Percentiles rank a stretch among this genome's conserved stretches.
Evolutionary conservation across 768 basidiomycete species (phyloP).

Genomic region (Trametes gibbosa): DNA sequence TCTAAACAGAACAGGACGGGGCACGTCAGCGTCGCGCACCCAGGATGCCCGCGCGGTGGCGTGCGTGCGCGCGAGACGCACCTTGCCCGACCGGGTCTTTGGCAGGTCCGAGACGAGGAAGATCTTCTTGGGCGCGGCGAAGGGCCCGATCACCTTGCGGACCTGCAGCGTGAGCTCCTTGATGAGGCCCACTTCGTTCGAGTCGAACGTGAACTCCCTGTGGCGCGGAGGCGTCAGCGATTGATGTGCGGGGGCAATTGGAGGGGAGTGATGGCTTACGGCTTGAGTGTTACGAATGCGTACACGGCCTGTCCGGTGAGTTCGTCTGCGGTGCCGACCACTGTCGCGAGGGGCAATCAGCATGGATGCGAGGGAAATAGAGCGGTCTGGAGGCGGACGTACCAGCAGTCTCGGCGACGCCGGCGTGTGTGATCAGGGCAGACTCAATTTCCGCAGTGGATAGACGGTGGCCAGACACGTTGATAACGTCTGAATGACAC

Average conservation of each 20-base stretch:
- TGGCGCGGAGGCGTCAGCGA: not conserved
- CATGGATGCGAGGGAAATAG: not conserved
- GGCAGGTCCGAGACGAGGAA: conserved; percentile 81
- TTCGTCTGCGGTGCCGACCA: conserved; percentile 84
- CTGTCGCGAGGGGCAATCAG: conserved; percentile 30
- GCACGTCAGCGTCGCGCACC: not conserved
- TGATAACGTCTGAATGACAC: conserved; percentile 76
- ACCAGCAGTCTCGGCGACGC: conserved; percentile 93
- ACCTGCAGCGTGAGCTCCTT: conserved; percentile 96
- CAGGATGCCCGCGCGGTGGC: not conserved
- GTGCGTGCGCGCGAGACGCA: conserved; percentile 38
- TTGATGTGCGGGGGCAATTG: not conserved
- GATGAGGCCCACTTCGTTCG: conserved; percentile 54
- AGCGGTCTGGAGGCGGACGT: conserved; percentile 13
- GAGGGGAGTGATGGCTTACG: conserved; percentile 48
- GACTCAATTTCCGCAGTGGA: conserved; percentile 99
- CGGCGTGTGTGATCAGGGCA: conserved; percentile 90
- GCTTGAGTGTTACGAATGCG: conserved; percentile 93
- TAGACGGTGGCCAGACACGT: conserved; percentile 95
- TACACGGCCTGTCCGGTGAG: conserved; percentile 92
- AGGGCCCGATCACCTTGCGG: conserved; percentile 96
- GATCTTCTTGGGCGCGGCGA: conserved; percentile 95
- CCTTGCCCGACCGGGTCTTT: conserved; percentile 95
- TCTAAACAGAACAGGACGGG: conserved; percentile 37
- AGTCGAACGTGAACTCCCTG: conserved; percentile 80